Evolutionary conservation across 2,329 filamentous ascomycete species (phyloP), one percentile per base, ranked within the genome.

Genomic region (Apiospora arundinis): DNA sequence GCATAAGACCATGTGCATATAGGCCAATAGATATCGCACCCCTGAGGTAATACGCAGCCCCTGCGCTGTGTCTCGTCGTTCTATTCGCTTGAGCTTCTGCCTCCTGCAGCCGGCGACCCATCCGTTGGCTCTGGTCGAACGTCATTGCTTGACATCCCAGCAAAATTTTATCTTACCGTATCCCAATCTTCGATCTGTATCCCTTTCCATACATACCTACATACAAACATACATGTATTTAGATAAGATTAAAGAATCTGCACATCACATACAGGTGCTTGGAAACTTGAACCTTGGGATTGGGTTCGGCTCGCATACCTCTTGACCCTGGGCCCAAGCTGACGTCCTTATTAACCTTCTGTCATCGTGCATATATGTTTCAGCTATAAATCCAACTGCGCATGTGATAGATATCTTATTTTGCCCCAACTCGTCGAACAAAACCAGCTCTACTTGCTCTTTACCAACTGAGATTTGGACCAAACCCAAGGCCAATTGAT

Each of bases 141-240:
- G 56, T 63, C 56, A 63, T 63, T 63, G 56, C 56, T n/a, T n/a
- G 56, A 63, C 56, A 63, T 63, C 56, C 56, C 56, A 40, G 56
- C 32, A 63, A 37, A 40, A 63, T 40, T 63, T 40, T 14, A n/a
- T 40, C 21, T 6, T 23, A 5, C 16, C 56, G 14, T 37, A n/a
- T 60, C 52, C 52, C 52, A 56, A 56, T 32, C 25, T 32, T 18
- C 25, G 49, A 56, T 56, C 49, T 28, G 42, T 21, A 60, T 37
- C 16, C 28, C 52, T 3, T 60, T 11, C 49, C 49, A 28, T 21
- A 37, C 9, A 60, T 12, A 21, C 14, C 5, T n/a, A 2, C 32
- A 28, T 16, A 28, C 14, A 32, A n/a, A 18, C 16, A 14, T 46
- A 16, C 28, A 40, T 63, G 2, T 23, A 21, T 37, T 16, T 32